Evolutionary conservation across 164 flowering plant species (phyloP).

Genomic region (Akebia trifoliata): DNA sequence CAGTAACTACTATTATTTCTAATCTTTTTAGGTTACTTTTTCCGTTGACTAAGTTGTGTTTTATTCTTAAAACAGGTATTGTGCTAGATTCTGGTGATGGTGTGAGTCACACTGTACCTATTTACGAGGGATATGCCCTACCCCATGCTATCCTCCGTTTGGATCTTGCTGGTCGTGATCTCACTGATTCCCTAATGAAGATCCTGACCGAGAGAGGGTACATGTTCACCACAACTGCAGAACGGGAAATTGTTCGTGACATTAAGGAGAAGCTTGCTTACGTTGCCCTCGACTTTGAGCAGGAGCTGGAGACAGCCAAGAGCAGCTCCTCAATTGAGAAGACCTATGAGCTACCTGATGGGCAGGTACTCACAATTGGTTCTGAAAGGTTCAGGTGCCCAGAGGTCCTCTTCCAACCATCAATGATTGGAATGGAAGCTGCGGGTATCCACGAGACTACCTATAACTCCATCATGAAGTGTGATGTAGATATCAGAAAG

Average conservation of each 20-base stretch:
- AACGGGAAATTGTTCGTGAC: constrained; percentile 10
- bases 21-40: no score
- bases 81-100: no score
- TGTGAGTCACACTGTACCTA: constrained; percentile 8
- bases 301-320: constrained; percentile 6
- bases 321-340: no score
- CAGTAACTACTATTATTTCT: neutral
- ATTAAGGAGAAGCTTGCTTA: constrained; percentile 8
- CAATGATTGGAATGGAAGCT: no score
- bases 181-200: constrained; percentile 8
- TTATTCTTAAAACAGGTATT: no score
- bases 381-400: constrained; percentile 6
- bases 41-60: no score
- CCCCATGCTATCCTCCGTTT: constrained; percentile 9
- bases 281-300: constrained; percentile 3
- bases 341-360: constrained; percentile 4
- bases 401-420: no score
- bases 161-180: constrained; percentile 6
- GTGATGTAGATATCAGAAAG: no score
- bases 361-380: constrained; percentile 8
- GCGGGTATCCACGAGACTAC: no score
- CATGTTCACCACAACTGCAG: constrained; percentile 3
- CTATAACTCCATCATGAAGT: no score
- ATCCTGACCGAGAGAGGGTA: constrained; percentile 10
- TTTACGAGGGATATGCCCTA: no score